These are phyloP conservation scores for Fusarium verrucosum DNA, from an alignment of 2,329 filamentous ascomycete species.

Conservation along the genomic window DNA sequence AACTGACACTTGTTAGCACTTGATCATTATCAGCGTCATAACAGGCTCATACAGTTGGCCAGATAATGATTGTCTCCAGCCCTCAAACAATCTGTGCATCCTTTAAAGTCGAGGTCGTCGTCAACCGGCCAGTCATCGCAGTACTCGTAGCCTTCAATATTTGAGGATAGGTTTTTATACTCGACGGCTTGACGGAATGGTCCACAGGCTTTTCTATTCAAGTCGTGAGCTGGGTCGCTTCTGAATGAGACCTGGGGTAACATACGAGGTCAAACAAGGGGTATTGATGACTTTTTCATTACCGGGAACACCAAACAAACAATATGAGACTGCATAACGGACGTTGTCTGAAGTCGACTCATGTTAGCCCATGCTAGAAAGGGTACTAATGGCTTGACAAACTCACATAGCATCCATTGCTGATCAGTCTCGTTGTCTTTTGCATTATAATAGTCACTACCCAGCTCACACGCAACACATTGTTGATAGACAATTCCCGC, in stretches of 20 bases:
- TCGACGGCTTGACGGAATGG: conserved; percentile 57
- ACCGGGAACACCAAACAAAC: conserved; percentile 61
- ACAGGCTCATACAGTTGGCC: conserved; percentile 59
- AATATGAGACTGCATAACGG: conserved; percentile 64
- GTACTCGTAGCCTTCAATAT: conserved; percentile 60
- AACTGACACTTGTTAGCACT: conserved; percentile 49
- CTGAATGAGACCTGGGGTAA: too few species aligned
- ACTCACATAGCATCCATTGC: conserved; percentile 45
- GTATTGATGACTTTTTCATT: conserved; percentile 56
- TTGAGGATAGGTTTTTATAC: conserved; percentile 60
- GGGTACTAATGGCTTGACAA: too few species aligned
- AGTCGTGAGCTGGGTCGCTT: too few species aligned
- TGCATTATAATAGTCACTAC: conserved; percentile 59
- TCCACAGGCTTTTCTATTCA: conserved; percentile 61
- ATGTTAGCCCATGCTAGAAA: neutral
- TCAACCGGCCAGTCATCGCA: conserved; percentile 59
- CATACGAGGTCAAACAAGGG: conserved; percentile 63
- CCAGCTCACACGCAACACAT: conserved; percentile 63
- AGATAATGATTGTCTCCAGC: conserved; percentile 53
- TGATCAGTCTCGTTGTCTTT: conserved; percentile 60
- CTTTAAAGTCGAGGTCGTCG: conserved; percentile 49
- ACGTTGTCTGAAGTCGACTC: conserved; percentile 61
- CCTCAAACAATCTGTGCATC: conserved; percentile 60
- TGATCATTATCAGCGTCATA: too few species aligned
- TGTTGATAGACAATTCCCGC: conserved; percentile 60